Conservation (phyloP, 495 filamentous ascomycete genomes). For the Symbiotaphrina buchneri region DNA sequence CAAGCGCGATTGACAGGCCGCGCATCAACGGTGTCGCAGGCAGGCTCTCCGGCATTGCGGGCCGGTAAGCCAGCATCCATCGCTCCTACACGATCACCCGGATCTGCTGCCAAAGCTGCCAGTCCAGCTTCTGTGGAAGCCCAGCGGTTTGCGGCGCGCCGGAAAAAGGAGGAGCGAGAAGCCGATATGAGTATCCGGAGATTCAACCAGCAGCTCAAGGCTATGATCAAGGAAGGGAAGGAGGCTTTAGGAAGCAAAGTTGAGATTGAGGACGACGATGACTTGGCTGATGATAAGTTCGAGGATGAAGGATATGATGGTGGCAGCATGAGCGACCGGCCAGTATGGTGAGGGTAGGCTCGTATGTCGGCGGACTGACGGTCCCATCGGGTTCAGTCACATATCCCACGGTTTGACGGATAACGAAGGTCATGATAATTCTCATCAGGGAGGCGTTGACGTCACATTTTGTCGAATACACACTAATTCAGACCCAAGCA, state of each 20-base stretch:
- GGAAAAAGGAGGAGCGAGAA: conserved; percentile 48
- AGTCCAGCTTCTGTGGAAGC: too few relatives aligned
- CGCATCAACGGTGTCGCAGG: conserved; percentile 20
- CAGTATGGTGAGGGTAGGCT: too few relatives aligned
- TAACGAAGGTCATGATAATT: too few relatives aligned
- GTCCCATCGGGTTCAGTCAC: too few relatives aligned
- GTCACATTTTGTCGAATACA: too few relatives aligned
- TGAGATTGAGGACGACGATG: conserved; percentile 42
- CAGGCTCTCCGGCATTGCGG: conserved; percentile 18
- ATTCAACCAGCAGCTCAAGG: conserved; percentile 54
- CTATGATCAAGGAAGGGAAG: conserved; percentile 73
- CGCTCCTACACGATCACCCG: conserved; percentile 20
- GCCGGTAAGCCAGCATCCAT: conserved; percentile 25
- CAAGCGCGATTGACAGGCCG: conserved; percentile 5
- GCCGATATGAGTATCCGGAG: conserved; percentile 54
- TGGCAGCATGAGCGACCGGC: too few relatives aligned
- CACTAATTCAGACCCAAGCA: too few relatives aligned
- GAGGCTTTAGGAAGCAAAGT: conserved; percentile 67
- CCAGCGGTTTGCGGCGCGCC: conserved; percentile 38
- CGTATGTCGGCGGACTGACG: too few relatives aligned
- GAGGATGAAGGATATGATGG: too few relatives aligned
- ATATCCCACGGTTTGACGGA: too few relatives aligned
- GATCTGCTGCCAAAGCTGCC: not conserved
- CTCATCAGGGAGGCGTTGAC: too few relatives aligned
- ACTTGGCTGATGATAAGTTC: conserved; percentile 14